Conservation (phyloP, 2,329 filamentous ascomycete species). For the Claviceps sp. region DNA sequence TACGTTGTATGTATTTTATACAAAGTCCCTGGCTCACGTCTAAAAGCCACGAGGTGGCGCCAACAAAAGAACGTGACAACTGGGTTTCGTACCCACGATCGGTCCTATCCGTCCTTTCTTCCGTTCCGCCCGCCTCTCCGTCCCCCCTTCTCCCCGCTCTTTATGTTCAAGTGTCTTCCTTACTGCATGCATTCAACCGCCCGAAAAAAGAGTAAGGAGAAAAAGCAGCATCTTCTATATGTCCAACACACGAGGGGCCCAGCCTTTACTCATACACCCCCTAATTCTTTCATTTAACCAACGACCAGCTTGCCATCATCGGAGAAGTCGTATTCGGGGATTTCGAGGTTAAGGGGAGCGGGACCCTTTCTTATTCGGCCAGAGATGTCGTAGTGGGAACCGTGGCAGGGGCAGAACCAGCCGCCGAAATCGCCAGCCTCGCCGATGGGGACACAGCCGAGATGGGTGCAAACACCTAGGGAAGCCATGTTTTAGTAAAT, state of each 20-base stretch:
- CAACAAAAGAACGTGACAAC: conserved; percentile 9
- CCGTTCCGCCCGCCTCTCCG: conserved; percentile 1
- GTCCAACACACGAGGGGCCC: not conserved
- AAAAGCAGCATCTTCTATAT: conserved; percentile 7
- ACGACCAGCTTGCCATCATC: conserved; percentile 82
- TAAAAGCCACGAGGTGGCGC: conserved; percentile 19
- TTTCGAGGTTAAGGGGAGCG: conserved; percentile 92
- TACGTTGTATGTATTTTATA: conserved; percentile 22
- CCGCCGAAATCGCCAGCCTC: conserved; percentile 96
- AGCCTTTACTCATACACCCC: conserved; percentile 12
- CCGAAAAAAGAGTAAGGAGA: not conserved
- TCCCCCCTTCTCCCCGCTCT: conserved; percentile 5
- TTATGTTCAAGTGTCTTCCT: not conserved
- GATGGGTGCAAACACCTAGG: conserved; percentile 93
- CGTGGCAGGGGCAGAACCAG: conserved; percentile 99
- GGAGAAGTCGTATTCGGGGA: conserved; percentile 84
- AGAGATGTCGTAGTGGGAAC: conserved; percentile 99
- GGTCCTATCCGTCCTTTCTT: not conserved
- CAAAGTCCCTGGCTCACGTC: conserved; percentile 22
- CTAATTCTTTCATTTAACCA: conserved; percentile 49
- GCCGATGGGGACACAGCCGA: conserved; percentile 97
- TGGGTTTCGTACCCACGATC: not conserved
- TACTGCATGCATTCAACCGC: conserved; percentile 7
- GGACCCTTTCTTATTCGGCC: conserved; percentile 96
- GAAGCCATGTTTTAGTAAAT: not conserved